Percentiles rank a stretch among this genome's conserved stretches.
phyloP scores from a whole-genome alignment of 1,139 yeast species.

The Lodderomyces margitis region DNA sequence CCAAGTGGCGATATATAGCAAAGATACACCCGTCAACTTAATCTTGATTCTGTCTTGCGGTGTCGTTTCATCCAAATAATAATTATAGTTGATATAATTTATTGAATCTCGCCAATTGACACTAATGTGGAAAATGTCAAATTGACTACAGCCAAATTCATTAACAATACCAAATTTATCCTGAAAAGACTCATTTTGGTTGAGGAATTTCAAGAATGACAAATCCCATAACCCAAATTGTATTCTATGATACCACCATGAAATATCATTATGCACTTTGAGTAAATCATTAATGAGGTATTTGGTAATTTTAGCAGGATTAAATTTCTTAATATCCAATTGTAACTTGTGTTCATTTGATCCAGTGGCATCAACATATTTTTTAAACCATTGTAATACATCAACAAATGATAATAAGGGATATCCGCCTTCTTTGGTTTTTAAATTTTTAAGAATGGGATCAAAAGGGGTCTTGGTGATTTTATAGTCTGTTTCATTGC shows the following conservation, averaged over 20 bases:
- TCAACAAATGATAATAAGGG: slow-evolving; percentile 61
- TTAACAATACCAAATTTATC: slow-evolving; percentile 16
- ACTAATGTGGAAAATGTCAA: slow-evolving; percentile 40
- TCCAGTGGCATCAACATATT: slow-evolving; percentile 26
- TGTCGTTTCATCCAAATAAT: slow-evolving; percentile 28
- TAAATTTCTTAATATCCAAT: slow-evolving; percentile 79
- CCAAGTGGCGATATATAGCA: slow-evolving; percentile 43
- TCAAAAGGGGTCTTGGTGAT: slow-evolving; percentile 42
- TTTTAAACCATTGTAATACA: slow-evolving; percentile 56
- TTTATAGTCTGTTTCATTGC: slow-evolving; percentile 36
- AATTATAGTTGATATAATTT: slow-evolving; percentile 36
- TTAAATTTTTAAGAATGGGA: slow-evolving; percentile 45
- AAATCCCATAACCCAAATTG: slow-evolving; percentile 84
- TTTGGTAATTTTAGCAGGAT: slow-evolving; percentile 57
- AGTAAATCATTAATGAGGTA: slow-evolving; percentile 51
- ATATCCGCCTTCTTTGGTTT: slow-evolving; percentile 55
- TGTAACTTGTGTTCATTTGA: slow-evolving; percentile 43
- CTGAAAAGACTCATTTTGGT: slow-evolving; percentile 37
- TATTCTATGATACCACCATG: slow-evolving; percentile 66
- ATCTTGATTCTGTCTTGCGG: slow-evolving; percentile 25
- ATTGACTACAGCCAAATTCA: slow-evolving; percentile 22
- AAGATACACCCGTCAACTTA: slow-evolving; percentile 38
- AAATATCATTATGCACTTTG: slow-evolving; percentile 45
- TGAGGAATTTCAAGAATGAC: slow-evolving; percentile 56
- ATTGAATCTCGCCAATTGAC: slow-evolving; percentile 35